A percentile compares a stretch with the other conserved stretches of the same genome.
phyloP scores from a whole-genome alignment of 345 rosid species.

The Mallotus nudiflorus region DNA sequence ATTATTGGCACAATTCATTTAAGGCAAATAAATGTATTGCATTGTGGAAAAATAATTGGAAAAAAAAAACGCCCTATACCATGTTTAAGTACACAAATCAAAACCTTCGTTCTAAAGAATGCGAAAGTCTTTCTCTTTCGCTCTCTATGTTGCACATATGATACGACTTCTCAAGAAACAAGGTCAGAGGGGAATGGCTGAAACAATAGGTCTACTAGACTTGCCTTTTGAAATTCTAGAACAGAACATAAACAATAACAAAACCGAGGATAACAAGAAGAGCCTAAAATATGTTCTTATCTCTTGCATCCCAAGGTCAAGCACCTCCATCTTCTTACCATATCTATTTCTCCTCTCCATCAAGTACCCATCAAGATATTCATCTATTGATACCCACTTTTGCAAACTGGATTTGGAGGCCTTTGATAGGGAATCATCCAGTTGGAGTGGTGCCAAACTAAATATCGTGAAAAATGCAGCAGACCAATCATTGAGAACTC shows the following conservation, averaged over 20 bases:
- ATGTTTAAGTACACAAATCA: slow-evolving; percentile 22
- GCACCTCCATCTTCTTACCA: slow-evolving; percentile 83
- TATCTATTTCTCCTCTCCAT: slow-evolving; percentile 81
- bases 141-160: neutral
- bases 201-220: slow-evolving; percentile 56
- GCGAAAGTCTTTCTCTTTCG: neutral
- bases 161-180: neutral
- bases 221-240: slow-evolving; percentile 85
- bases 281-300: slow-evolving; percentile 94
- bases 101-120: slow-evolving; percentile 22
- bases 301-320: slow-evolving; percentile 95
- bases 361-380: slow-evolving; percentile 84
- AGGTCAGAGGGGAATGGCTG: slow-evolving; percentile 20
- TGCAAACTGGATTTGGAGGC: slow-evolving; percentile 35
- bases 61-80: too few relatives aligned
- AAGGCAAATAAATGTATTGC: neutral
- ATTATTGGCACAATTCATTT: slow-evolving; percentile 1
- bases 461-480: slow-evolving; percentile 76
- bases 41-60: neutral
- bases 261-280: slow-evolving; percentile 78
- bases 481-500: slow-evolving; percentile 89
- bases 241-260: slow-evolving; percentile 91
- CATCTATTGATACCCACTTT: slow-evolving; percentile 85
- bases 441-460: slow-evolving; percentile 51
- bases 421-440: slow-evolving; percentile 42